Evolutionary conservation across 2,329 filamentous ascomycete genomes (phyloP).

Genomic region (Daldinia eschscholtzii): DNA sequence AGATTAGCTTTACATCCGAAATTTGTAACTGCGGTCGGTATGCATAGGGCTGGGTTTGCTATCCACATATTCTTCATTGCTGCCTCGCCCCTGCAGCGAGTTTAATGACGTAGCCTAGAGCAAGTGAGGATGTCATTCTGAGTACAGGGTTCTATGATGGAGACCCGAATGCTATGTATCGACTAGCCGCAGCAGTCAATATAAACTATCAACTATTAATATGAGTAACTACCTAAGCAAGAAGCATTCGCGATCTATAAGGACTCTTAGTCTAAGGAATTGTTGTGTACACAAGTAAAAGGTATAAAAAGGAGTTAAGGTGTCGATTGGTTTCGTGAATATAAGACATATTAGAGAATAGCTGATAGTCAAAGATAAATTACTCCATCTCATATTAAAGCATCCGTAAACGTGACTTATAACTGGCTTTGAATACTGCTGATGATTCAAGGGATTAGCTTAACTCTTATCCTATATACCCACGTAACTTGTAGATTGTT

Average conservation of each 20-base stretch:
- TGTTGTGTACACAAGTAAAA: too few relatives aligned
- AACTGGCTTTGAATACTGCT: not conserved
- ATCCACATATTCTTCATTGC: not conserved
- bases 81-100: not conserved
- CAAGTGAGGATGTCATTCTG: not conserved
- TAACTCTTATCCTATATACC: too few relatives aligned
- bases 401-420: not conserved
- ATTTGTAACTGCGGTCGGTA: not conserved
- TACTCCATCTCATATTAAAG: not conserved
- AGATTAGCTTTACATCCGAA: not conserved
- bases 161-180: not conserved
- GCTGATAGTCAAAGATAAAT: not conserved
- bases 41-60: not conserved
- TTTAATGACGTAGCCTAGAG: not conserved
- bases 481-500: too few relatives aligned
- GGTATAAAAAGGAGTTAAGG: not conserved
- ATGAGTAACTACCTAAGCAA: not conserved
- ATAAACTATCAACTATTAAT: not conserved
- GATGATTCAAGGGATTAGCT: too few relatives aligned
- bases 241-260: too few relatives aligned
- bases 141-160: not conserved
- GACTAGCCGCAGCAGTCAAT: not conserved
- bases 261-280: too few relatives aligned
- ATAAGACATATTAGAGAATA: not conserved
- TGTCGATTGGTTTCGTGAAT: not conserved